These are phyloP conservation scores for Cercophora samala DNA, from an alignment of 495 filamentous ascomycete species.

Conservation along the genomic window DNA sequence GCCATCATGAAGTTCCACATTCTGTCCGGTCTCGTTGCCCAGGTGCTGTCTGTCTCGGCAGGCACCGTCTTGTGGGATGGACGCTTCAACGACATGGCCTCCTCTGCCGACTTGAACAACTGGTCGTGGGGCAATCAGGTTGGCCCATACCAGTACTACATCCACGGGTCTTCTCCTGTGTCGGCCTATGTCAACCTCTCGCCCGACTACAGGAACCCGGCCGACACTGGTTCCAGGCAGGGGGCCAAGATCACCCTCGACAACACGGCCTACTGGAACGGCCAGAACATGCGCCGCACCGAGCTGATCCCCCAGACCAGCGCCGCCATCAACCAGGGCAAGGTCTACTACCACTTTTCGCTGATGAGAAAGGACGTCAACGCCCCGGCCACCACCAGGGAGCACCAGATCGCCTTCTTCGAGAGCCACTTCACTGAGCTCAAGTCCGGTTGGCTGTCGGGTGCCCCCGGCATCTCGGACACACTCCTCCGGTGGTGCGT, in stretches of 20 bases:
- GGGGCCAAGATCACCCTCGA: constrained; percentile 69
- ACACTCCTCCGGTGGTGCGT: constrained; percentile 43
- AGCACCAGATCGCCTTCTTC: constrained; percentile 77
- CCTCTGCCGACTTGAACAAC: constrained; percentile 50
- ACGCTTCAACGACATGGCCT: constrained; percentile 56
- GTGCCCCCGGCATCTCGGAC: constrained; percentile 54
- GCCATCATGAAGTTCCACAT: constrained; percentile 30
- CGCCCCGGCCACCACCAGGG: constrained; percentile 56
- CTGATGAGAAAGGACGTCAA: constrained; percentile 58
- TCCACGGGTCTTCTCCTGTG: constrained; percentile 57
- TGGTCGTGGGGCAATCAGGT: constrained; percentile 68
- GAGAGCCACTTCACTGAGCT: constrained; percentile 74
- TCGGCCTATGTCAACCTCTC: constrained; percentile 57
- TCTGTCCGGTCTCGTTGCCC: constrained; percentile 25
- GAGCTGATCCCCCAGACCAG: constrained; percentile 68
- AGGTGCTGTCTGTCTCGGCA: constrained; percentile 28
- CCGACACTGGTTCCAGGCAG: constrained; percentile 57
- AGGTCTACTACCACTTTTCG: constrained; percentile 68
- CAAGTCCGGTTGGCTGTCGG: constrained; percentile 64
- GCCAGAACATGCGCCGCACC: constrained; percentile 54
- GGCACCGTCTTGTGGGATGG: constrained; percentile 58
- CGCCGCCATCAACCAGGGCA: constrained; percentile 58
- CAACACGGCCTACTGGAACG: constrained; percentile 58
- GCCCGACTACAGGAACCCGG: constrained; percentile 61
- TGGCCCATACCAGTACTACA: constrained; percentile 70